A percentile compares a stretch with the other conserved stretches of the same genome.
Evolutionary conservation across 805 yeast genomes (phyloP).

Genomic region (Ogataea saltuana): DNA sequence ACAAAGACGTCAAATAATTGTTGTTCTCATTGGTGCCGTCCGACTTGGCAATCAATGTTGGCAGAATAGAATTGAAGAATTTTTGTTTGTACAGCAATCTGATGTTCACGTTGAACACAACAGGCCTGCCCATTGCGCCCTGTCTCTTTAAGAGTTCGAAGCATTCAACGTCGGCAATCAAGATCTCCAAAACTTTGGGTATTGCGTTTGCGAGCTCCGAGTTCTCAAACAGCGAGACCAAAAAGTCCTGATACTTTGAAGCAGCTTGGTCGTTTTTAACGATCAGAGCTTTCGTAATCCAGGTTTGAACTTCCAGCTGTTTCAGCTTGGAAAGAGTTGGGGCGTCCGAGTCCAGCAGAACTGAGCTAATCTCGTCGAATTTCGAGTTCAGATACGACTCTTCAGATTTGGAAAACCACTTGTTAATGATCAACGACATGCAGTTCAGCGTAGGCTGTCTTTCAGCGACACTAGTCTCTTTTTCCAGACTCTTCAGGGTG

Average conservation of each 20-base stretch:
- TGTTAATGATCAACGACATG: slow-evolving; percentile 57
- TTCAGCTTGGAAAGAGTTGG: slow-evolving; percentile 19
- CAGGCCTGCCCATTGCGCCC: slow-evolving; percentile 26
- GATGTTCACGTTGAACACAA: slow-evolving; percentile 55
- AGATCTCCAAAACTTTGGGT: slow-evolving; percentile 60
- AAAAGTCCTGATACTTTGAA: slow-evolving; percentile 34
- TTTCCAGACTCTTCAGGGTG: slow-evolving; percentile 18
- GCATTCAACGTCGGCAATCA: slow-evolving; percentile 66
- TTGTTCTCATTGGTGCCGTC: slow-evolving; percentile 34
- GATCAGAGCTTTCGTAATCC: slow-evolving; percentile 74
- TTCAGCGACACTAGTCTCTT: slow-evolving; percentile 33
- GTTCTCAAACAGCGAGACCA: slow-evolving; percentile 39
- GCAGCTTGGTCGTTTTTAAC: slow-evolving; percentile 52
- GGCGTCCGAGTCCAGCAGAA: background rate
- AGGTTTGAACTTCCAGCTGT: slow-evolving; percentile 56
- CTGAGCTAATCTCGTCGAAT: slow-evolving; percentile 8
- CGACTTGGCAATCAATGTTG: slow-evolving; percentile 52
- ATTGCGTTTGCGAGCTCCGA: slow-evolving; percentile 37
- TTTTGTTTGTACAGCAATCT: slow-evolving; percentile 79
- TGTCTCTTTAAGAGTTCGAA: slow-evolving; percentile 46
- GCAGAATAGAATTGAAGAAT: slow-evolving; percentile 62
- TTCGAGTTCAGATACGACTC: slow-evolving; percentile 16
- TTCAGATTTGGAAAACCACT: slow-evolving; percentile 40
- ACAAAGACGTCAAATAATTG: slow-evolving; percentile 63
- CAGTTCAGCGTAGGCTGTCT: slow-evolving; percentile 59